Evolutionary conservation across 2,329 filamentous ascomycete species (phyloP).

Genomic region (Phoma sp.): DNA sequence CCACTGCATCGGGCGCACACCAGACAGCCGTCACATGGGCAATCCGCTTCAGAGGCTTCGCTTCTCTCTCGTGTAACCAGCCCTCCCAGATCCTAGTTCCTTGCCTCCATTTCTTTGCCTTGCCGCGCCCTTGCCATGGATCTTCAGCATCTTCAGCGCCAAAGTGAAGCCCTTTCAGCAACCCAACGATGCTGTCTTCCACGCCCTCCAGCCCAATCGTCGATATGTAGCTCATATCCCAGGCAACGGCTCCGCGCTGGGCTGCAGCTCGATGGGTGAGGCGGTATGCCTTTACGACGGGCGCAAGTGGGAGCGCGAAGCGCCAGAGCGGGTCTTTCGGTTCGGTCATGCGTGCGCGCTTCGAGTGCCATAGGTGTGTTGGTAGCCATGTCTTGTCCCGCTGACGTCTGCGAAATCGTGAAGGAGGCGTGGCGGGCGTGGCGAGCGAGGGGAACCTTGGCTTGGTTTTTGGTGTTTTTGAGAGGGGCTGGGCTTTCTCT

Average conservation of each 20-base stretch:
- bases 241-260: conserved; percentile 78
- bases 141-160: conserved; percentile 63
- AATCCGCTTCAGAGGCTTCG: conserved; percentile 61
- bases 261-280: conserved; percentile 82
- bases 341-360: conserved; percentile 85
- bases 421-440: conserved; percentile 64
- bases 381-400: conserved; percentile 91
- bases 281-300: conserved; percentile 88
- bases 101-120: conserved; percentile 72
- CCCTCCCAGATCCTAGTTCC: conserved; percentile 65
- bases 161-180: conserved; percentile 66
- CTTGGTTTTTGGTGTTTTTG: conserved; percentile 38
- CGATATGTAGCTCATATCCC: conserved; percentile 95
- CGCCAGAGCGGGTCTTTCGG: conserved; percentile 85
- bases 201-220: conserved; percentile 80
- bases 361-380: conserved; percentile 92
- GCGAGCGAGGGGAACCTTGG: conserved; percentile 74
- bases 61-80: conserved; percentile 65
- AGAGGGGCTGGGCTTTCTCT: conserved; percentile 10
- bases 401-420: conserved; percentile 85
- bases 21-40: conserved; percentile 78
- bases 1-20: conserved; percentile 55
- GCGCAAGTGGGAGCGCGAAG: conserved; percentile 83
- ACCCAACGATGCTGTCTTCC: conserved; percentile 66
- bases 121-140: conserved; percentile 60